Evolutionary conservation across 768 basidiomycete genomes (phyloP).

Genomic region (Phallus indusiatus): DNA sequence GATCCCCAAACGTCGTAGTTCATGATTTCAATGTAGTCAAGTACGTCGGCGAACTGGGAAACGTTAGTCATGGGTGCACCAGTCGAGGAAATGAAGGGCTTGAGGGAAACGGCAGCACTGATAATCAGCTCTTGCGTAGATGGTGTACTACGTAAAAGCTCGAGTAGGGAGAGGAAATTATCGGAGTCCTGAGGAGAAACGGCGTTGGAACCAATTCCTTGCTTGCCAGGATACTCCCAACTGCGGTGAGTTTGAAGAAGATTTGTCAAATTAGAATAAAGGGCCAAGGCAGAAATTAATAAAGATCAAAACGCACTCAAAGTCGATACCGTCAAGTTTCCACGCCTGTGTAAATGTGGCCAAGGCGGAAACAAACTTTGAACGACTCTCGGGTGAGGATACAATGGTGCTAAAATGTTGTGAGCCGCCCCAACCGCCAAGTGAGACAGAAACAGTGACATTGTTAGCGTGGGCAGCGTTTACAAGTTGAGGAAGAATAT

Average conservation of each 20-base stretch:
- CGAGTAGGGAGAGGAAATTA: slow-evolving; percentile 73
- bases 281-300: too few species aligned
- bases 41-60: slow-evolving; percentile 49
- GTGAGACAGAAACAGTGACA: slow-evolving; percentile 27
- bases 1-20: slow-evolving; percentile 9
- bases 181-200: slow-evolving; percentile 54
- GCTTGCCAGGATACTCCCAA: slow-evolving; percentile 76
- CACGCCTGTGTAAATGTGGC: slow-evolving; percentile 38
- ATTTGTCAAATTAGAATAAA: neutral
- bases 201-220: slow-evolving; percentile 63
- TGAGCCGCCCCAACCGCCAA: slow-evolving; percentile 68
- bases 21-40: slow-evolving; percentile 38
- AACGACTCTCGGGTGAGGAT: slow-evolving; percentile 44
- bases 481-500: slow-evolving; percentile 49
- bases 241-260: slow-evolving; percentile 24
- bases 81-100: slow-evolving; percentile 52
- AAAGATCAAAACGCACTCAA: slow-evolving; percentile 1
- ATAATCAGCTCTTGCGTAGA: slow-evolving; percentile 51
- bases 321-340: slow-evolving; percentile 48
- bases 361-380: slow-evolving; percentile 52
- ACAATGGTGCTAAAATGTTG: slow-evolving; percentile 53
- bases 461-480: slow-evolving; percentile 26
- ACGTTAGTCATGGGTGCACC: slow-evolving; percentile 54
- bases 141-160: slow-evolving; percentile 50
- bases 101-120: slow-evolving; percentile 59